A percentile compares a stretch with the other conserved stretches of the same genome.
phyloP scores from a whole-genome alignment of 148 eudicot genomes.

The Drosera capensis region DNA sequence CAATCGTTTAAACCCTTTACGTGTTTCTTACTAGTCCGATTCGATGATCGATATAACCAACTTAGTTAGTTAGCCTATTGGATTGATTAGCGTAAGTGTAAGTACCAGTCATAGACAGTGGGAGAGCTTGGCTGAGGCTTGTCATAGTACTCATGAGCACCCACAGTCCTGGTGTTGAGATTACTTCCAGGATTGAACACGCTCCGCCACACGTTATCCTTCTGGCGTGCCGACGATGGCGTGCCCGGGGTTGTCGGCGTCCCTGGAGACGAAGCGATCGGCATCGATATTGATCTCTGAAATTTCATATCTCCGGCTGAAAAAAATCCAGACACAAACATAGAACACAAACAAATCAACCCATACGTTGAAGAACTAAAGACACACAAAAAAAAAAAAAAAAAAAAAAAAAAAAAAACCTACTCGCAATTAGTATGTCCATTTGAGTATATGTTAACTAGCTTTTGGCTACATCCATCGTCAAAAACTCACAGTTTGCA shows the following conservation, averaged over 20 bases:
- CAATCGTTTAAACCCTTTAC: no score
- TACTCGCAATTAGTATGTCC: no score
- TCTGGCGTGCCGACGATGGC: constrained; percentile 34
- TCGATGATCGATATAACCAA: no score
- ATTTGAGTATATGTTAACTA: no score
- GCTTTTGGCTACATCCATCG: no score
- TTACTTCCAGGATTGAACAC: constrained; percentile 86
- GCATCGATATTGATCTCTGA: constrained; percentile 37
- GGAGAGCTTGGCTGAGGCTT: not conserved
- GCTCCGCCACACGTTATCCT: constrained; percentile 87
- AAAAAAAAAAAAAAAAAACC: not conserved
- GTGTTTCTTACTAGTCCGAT: no score
- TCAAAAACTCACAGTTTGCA: no score
- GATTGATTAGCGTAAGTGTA: no score
- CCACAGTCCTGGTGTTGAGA: constrained; percentile 1
- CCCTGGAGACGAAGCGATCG: constrained; percentile 7
- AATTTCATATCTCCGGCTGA: constrained; percentile 3
- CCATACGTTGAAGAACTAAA: not conserved
- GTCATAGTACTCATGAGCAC: not conserved
- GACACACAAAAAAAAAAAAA: not conserved
- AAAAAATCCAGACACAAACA: no score
- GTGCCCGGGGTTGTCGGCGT: constrained; percentile 25
- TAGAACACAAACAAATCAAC: no score
- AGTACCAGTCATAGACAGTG: not conserved
- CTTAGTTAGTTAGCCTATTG: no score